Evolutionary conservation across 148 eudicot species (phyloP).

Genomic region (Silene conica): DNA sequence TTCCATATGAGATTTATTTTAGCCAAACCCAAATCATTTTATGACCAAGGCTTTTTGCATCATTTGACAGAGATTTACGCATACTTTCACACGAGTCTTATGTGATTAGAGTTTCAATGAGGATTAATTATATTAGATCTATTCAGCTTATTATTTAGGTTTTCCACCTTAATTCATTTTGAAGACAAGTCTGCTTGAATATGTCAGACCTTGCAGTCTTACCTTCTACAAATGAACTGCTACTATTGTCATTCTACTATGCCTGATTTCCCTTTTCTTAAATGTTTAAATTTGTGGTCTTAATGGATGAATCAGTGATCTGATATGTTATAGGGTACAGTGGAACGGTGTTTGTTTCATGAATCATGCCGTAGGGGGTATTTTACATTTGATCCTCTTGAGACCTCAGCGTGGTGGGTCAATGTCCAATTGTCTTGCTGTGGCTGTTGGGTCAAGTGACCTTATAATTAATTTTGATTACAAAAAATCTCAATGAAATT

Average conservation of each 20-base stretch:
- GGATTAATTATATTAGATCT: background rate
- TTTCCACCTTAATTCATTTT: background rate
- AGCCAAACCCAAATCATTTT: background rate
- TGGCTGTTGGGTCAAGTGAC: slow-evolving; percentile 3
- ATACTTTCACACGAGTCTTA: background rate
- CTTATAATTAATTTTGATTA: background rate
- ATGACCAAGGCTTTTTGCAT: background rate
- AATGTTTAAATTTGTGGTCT: background rate
- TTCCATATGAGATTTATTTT: background rate
- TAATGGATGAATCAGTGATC: background rate
- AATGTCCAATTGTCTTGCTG: background rate
- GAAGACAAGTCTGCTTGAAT: background rate
- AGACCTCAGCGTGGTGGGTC: slow-evolving; percentile 1
- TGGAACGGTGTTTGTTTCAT: background rate
- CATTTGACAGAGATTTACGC: background rate
- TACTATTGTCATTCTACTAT: background rate
- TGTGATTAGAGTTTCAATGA: background rate
- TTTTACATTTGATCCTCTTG: slow-evolving; percentile 6
- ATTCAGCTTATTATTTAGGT: background rate
- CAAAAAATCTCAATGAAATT: too few species aligned
- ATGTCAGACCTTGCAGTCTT: background rate
- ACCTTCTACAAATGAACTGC: background rate
- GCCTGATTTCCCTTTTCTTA: background rate
- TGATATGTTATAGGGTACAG: too few species aligned
- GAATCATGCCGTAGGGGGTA: background rate